These are phyloP conservation scores for Saksenaea vasiformis DNA, from an alignment of 371 early-diverging fungal genomes.

Conservation along the genomic window DNA sequence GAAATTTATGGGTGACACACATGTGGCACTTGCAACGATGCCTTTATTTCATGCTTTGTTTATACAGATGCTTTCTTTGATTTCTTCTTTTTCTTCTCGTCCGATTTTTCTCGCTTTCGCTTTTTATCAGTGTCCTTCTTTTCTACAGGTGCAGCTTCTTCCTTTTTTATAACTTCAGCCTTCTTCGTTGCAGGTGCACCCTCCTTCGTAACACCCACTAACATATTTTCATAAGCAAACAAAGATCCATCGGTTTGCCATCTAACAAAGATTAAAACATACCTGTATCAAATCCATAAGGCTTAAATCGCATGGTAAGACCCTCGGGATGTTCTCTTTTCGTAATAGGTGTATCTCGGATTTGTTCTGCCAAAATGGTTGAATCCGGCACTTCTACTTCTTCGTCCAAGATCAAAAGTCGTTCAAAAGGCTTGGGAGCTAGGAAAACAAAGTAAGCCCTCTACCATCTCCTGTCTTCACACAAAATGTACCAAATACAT, in stretches of 20 bases:
- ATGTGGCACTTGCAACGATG: neutral
- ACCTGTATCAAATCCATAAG: constrained; percentile 47
- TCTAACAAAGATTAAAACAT: neutral
- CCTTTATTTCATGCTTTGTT: constrained; percentile 18
- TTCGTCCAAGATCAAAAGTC: constrained; percentile 43
- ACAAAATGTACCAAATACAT: constrained; percentile 33
- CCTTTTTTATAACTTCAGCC: constrained; percentile 12
- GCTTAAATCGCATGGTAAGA: constrained; percentile 47
- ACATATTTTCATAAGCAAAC: neutral
- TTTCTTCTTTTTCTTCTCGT: constrained; percentile 16
- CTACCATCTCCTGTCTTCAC: neutral
- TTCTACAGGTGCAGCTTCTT: neutral
- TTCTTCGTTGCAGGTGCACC: too few species aligned
- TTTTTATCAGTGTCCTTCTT: constrained; percentile 14
- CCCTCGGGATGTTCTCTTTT: constrained; percentile 51
- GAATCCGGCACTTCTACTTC: constrained; percentile 46
- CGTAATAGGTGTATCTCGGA: constrained; percentile 34
- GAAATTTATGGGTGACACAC: too few species aligned
- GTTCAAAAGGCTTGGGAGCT: constrained; percentile 40
- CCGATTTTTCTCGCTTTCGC: constrained; percentile 15
- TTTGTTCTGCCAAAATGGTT: constrained; percentile 34
- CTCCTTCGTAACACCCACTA: neutral
- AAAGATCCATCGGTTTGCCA: too few species aligned
- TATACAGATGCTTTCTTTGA: constrained; percentile 14
- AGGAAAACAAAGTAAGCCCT: neutral